These are phyloP conservation scores for Stropharia rugosoannulata DNA, from an alignment of 768 basidiomycete species.

Conservation along the genomic window DNA sequence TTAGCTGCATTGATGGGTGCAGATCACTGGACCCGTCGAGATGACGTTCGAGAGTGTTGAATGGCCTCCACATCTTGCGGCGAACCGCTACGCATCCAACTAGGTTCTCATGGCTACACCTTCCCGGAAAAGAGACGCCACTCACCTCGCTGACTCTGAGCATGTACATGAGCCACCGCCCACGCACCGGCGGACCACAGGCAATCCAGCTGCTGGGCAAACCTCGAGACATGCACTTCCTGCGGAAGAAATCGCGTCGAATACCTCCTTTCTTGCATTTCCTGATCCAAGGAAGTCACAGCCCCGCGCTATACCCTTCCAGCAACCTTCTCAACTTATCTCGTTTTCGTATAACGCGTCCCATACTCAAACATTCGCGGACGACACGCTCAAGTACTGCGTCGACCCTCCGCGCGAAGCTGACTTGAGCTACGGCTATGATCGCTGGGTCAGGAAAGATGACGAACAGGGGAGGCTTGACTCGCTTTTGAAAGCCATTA, in stretches of 20 bases:
- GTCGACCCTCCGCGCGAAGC: conserved; percentile 65
- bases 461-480: conserved; percentile 72
- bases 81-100: not conserved
- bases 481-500: conserved; percentile 58
- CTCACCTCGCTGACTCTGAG: not conserved
- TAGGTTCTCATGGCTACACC: not conserved
- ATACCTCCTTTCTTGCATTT: not conserved
- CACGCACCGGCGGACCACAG: not conserved
- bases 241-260: not conserved
- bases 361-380: conserved; percentile 58
- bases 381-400: conserved; percentile 73
- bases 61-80: not conserved
- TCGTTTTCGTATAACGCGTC: conserved; percentile 70
- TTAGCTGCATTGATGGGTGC: not conserved
- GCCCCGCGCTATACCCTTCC: conserved; percentile 45
- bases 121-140: not conserved
- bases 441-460: conserved; percentile 64
- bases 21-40: not conserved
- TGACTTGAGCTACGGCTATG: conserved; percentile 69
- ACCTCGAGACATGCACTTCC: not conserved
- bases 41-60: not conserved
- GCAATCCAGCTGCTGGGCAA: not conserved
- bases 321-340: conserved; percentile 65
- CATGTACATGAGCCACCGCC: not conserved
- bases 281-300: not conserved